A percentile compares a stretch with the other conserved stretches of the same genome.
phyloP scores from a whole-genome alignment of 2,329 filamentous ascomycete genomes.

The Paraphoma chrysanthemicola region DNA sequence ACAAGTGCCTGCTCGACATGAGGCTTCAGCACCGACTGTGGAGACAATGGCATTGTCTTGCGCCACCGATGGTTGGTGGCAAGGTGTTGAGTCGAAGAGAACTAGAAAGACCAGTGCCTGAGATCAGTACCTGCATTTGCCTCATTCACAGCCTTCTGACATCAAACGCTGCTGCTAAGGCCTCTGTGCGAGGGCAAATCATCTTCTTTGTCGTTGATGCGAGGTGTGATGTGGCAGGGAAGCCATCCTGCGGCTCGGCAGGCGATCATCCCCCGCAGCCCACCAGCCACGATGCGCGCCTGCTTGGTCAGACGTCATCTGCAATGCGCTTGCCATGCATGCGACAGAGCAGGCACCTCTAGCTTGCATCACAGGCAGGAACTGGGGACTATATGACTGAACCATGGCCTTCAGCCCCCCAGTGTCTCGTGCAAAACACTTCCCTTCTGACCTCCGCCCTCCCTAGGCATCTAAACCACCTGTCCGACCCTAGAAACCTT shows the following conservation, averaged over 20 bases:
- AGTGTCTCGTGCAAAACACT: constrained; percentile 42
- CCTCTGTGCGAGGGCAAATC: background rate
- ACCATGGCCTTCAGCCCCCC: constrained; percentile 23
- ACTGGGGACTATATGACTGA: constrained; percentile 19
- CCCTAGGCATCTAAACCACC: constrained; percentile 28
- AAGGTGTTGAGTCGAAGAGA: background rate
- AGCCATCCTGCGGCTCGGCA: constrained; percentile 14
- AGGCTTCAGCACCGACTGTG: too few species aligned
- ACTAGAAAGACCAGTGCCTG: background rate
- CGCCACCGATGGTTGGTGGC: background rate
- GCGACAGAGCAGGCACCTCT: constrained; percentile 14
- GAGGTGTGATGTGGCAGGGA: constrained; percentile 1
- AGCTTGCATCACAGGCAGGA: constrained; percentile 21
- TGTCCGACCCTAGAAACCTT: constrained; percentile 12
- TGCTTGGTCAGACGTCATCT: constrained; percentile 22
- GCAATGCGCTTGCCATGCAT: constrained; percentile 15
- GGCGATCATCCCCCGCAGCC: constrained; percentile 12
- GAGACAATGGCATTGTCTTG: background rate
- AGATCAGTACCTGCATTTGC: background rate
- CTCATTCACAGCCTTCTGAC: background rate
- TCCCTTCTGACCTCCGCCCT: constrained; percentile 40
- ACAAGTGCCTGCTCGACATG: too few species aligned
- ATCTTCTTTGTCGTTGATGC: background rate
- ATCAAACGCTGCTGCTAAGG: background rate
- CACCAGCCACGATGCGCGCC: constrained; percentile 10